Percentiles rank a stretch among this genome's conserved stretches.
These are phyloP conservation scores for Saccharomyces cerevisiae DNA, from an alignment of 805 yeast species.

Conservation along the genomic window DNA sequence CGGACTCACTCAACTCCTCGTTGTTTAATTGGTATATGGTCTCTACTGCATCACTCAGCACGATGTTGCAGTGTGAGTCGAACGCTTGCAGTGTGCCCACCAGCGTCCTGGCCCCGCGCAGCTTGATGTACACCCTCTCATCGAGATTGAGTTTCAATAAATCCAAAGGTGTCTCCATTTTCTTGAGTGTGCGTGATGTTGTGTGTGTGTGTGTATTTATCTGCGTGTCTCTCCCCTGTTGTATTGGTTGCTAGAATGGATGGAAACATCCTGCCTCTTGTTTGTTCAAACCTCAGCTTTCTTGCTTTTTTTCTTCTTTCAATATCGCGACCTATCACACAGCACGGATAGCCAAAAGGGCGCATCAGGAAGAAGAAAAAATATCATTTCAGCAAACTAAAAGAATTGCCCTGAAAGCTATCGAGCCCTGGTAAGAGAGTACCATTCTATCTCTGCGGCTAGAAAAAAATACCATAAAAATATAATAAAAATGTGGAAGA, in stretches of 20 bases:
- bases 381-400: not conserved
- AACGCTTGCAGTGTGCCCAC: conserved; percentile 85
- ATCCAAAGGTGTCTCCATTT: conserved; percentile 73
- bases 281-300: not conserved
- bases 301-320: not conserved
- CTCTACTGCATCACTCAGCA: conserved; percentile 86
- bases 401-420: not conserved
- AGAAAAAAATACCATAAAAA: not conserved
- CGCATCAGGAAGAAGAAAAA: no score
- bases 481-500: not conserved
- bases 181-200: not conserved
- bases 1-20: conserved; percentile 36
- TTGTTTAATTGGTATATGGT: conserved; percentile 56
- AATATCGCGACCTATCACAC: not conserved
- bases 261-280: not conserved
- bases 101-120: conserved; percentile 90
- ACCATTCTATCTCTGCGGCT: not conserved
- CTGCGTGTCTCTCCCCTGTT: not conserved
- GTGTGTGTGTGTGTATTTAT: not conserved
- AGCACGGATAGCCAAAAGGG: not conserved
- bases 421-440: no score
- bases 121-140: conserved; percentile 77
- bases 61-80: conserved; percentile 95
- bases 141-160: conserved; percentile 78
- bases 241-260: not conserved